These are phyloP conservation scores for Trichomonascaceae sp. DNA, from an alignment of 1,139 yeast genomes.

Conservation along the genomic window DNA sequence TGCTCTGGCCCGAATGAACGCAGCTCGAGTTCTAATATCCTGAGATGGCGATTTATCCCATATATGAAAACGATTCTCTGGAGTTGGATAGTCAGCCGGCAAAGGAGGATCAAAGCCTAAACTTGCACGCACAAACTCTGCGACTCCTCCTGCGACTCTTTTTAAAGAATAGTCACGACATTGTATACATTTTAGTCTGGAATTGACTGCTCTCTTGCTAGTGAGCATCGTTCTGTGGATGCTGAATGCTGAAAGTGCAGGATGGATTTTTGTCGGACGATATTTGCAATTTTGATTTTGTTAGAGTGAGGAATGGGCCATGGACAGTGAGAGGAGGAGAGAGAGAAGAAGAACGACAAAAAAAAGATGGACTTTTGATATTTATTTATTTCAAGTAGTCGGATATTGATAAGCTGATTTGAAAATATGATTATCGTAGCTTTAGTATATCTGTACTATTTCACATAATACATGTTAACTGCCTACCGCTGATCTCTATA, in stretches of 20 bases:
- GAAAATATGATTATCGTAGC: no score
- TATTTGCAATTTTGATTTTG: not conserved
- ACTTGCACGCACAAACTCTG: constrained; percentile 45
- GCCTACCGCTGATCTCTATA: no score
- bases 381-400: no score
- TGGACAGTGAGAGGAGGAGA: not conserved
- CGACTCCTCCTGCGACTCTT: constrained; percentile 17
- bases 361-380: no score
- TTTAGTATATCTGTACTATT: no score
- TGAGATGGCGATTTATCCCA: constrained; percentile 94
- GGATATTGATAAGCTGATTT: no score
- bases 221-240: not conserved
- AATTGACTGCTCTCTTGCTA: not conserved
- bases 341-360: not conserved
- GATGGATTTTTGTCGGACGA: not conserved
- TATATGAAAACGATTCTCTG: constrained; percentile 61
- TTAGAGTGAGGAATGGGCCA: not conserved
- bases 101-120: constrained; percentile 58
- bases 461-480: no score
- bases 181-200: not conserved
- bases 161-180: constrained; percentile 1
- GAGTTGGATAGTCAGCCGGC: constrained; percentile 57
- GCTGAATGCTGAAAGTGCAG: not conserved
- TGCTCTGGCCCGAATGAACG: constrained; percentile 79
- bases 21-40: constrained; percentile 86